Conservation (phyloP, 1,284 basidiomycete genomes). For the Pyrrhoderma noxium region DNA sequence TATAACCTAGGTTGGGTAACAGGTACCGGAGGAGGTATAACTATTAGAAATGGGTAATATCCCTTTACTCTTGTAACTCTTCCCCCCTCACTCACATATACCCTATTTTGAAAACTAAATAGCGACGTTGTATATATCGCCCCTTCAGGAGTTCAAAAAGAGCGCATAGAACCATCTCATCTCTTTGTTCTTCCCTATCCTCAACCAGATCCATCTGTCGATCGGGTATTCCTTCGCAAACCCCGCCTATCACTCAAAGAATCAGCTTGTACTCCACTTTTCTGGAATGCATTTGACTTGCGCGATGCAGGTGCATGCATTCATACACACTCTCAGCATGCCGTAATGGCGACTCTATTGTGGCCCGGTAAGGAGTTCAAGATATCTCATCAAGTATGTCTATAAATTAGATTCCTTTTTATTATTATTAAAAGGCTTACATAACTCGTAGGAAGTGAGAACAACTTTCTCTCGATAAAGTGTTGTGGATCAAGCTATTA, state of each 20-base stretch:
- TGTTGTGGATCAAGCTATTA: constrained; percentile 19
- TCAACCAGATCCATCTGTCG: constrained; percentile 56
- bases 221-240: constrained; percentile 68
- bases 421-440: neutral
- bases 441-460: neutral
- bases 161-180: constrained; percentile 69
- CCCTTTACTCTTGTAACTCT: neutral
- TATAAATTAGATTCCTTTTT: constrained; percentile 13
- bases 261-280: constrained; percentile 81
- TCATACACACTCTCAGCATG: constrained; percentile 82
- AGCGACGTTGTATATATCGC: constrained; percentile 61
- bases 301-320: constrained; percentile 76
- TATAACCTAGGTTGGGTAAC: constrained; percentile 51
- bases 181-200: constrained; percentile 83
- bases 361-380: constrained; percentile 63
- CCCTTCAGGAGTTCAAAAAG: constrained; percentile 84
- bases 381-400: constrained; percentile 67
- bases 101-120: neutral
- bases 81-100: neutral
- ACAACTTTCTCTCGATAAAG: constrained; percentile 23
- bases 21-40: constrained; percentile 53
- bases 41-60: constrained; percentile 51
- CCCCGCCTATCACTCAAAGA: constrained; percentile 66
- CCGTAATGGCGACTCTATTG: constrained; percentile 78
- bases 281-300: constrained; percentile 83